Evolutionary conservation across 352 stramenopile species (phyloP).

Genomic region (Pythium utonaiense): DNA sequence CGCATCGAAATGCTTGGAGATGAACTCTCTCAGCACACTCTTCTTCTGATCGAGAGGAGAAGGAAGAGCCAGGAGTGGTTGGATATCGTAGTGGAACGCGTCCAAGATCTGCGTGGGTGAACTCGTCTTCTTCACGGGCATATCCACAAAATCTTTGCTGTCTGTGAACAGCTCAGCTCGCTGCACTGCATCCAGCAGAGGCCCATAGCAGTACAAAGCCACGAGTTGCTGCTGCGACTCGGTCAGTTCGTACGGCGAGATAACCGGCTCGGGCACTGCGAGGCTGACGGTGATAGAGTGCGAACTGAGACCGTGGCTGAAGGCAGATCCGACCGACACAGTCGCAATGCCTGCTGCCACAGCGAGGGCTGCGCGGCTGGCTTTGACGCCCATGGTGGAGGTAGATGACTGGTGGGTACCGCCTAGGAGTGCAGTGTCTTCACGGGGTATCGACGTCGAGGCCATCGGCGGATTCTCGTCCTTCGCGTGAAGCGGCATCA

Average conservation of each 20-base stretch:
- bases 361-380: neutral
- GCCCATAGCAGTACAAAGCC: conserved; percentile 46
- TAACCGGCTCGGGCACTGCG: neutral
- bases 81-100: conserved; percentile 25
- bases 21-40: conserved; percentile 38
- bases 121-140: conserved; percentile 60
- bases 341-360: conserved; percentile 4
- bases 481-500: neutral
- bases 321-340: neutral
- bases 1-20: conserved; percentile 59
- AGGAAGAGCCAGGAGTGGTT: neutral
- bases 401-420: neutral
- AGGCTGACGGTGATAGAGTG: neutral
- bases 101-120: conserved; percentile 31
- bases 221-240: conserved; percentile 18
- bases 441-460: neutral
- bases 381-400: neutral
- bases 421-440: neutral
- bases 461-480: neutral
- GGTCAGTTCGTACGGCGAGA: neutral
- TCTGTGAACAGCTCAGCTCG: conserved; percentile 63
- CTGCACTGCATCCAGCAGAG: conserved; percentile 66
- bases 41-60: conserved; percentile 21
- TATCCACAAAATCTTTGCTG: conserved; percentile 90
- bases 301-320: neutral